Evolutionary conservation across 2,329 filamentous ascomycete species (phyloP).

Genomic region (Lasiodiplodia sp.): DNA sequence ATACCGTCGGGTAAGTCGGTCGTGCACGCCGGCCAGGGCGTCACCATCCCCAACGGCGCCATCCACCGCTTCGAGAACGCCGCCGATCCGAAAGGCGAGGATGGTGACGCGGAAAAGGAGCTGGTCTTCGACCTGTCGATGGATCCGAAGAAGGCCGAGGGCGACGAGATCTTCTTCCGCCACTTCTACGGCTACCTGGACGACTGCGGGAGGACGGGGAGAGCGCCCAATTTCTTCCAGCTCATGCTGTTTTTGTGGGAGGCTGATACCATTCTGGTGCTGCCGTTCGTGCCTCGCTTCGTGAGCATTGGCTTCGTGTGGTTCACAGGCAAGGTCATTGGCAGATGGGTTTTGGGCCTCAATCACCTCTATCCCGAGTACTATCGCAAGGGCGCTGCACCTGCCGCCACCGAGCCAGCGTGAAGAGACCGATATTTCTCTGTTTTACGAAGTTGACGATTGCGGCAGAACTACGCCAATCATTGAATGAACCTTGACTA

Average conservation of each 20-base stretch:
- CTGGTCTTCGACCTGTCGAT: slow-evolving; percentile 24
- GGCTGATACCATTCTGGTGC: slow-evolving; percentile 24
- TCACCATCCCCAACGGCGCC: slow-evolving; percentile 23
- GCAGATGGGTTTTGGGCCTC: slow-evolving; percentile 15
- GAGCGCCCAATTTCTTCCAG: slow-evolving; percentile 22
- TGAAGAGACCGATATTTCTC: not conserved
- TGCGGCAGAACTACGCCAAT: not conserved
- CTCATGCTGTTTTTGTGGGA: slow-evolving; percentile 26
- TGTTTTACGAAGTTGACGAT: not conserved
- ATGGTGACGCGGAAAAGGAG: not conserved
- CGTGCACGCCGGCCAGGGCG: slow-evolving; percentile 1
- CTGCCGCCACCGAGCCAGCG: not conserved
- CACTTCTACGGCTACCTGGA: slow-evolving; percentile 29
- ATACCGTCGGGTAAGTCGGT: not conserved
- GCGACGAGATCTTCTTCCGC: slow-evolving; percentile 28
- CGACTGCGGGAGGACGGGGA: slow-evolving; percentile 11
- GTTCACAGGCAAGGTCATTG: slow-evolving; percentile 14
- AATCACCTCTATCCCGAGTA: slow-evolving; percentile 15
- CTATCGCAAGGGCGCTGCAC: slow-evolving; percentile 3
- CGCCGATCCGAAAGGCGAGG: not conserved
- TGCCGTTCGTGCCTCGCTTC: slow-evolving; percentile 11
- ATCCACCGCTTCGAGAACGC: slow-evolving; percentile 29
- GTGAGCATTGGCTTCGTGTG: slow-evolving; percentile 20
- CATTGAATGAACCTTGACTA: not conserved
- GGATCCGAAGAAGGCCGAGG: slow-evolving; percentile 22